These are phyloP conservation scores for Novymonas esmeraldas DNA, from an alignment of 208 protist species.

Conservation along the genomic window DNA sequence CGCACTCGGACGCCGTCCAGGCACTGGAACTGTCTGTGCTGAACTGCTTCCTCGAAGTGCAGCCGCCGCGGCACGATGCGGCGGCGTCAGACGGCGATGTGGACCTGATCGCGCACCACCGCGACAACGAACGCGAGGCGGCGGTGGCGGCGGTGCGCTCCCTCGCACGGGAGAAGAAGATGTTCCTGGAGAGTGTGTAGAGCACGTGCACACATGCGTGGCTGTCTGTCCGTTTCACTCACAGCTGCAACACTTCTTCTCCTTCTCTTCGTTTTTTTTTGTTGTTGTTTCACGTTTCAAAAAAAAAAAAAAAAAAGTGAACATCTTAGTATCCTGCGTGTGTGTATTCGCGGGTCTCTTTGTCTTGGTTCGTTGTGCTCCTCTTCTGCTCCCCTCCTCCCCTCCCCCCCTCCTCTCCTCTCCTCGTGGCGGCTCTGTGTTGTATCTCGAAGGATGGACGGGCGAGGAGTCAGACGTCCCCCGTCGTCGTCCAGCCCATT, in stretches of 20 bases:
- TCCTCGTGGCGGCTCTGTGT: too few species aligned
- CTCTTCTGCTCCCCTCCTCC: neutral
- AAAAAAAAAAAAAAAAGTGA: too few species aligned
- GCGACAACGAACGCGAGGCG: neutral
- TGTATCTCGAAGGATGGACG: too few species aligned
- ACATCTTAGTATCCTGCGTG: too few species aligned
- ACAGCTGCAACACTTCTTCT: too few species aligned
- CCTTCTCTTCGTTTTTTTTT: neutral
- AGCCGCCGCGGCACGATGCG: neutral
- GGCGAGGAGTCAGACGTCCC: too few species aligned
- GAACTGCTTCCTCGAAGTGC: constrained; percentile 4
- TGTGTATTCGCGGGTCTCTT: neutral
- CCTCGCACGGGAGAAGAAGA: constrained; percentile 18
- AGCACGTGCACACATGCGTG: too few species aligned
- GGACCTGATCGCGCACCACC: neutral
- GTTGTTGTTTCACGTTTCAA: neutral
- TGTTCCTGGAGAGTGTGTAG: constrained; percentile 1
- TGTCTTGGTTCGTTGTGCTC: neutral
- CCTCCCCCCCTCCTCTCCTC: neutral
- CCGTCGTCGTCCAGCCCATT: too few species aligned
- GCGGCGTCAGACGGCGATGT: neutral
- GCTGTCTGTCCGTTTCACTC: too few species aligned
- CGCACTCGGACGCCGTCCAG: constrained; percentile 12
- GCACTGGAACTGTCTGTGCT: constrained; percentile 15
- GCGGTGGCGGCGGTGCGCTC: neutral